Conservation (phyloP, 768 basidiomycete genomes). For the Auricularia auricula-judae region DNA sequence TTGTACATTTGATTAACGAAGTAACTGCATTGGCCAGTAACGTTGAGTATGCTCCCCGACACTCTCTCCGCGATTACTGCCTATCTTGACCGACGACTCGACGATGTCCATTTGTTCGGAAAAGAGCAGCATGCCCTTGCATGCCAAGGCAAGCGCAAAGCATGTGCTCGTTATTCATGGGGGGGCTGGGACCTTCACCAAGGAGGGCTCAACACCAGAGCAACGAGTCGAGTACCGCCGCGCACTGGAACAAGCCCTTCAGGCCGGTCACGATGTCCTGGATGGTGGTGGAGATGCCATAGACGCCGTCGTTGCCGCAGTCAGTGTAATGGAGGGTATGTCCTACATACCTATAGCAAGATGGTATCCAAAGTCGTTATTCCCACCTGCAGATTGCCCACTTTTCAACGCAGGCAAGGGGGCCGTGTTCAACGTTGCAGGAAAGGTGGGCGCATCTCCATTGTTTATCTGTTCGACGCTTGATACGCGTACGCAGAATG, state of each 20-base stretch:
- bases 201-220: slow-evolving; percentile 45
- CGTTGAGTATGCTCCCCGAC: no score
- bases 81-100: no score
- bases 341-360: no score
- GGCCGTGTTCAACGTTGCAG: slow-evolving; percentile 70
- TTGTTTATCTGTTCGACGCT: no score
- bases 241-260: slow-evolving; percentile 42
- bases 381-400: slow-evolving; percentile 42
- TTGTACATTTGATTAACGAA: no score
- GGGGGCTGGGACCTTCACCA: slow-evolving; percentile 63
- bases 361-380: no score
- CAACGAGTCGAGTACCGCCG: slow-evolving; percentile 47
- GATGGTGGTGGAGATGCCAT: slow-evolving; percentile 65
- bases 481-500: slow-evolving; percentile 39
- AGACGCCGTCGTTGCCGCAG: slow-evolving; percentile 72
- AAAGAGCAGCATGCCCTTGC: neutral
- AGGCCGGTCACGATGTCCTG: slow-evolving; percentile 54
- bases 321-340: slow-evolving; percentile 59
- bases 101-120: neutral
- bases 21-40: no score
- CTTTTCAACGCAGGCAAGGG: slow-evolving; percentile 75
- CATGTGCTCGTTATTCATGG: slow-evolving; percentile 63
- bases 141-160: slow-evolving; percentile 7
- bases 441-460: slow-evolving; percentile 43
- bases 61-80: no score